Percentiles rank a stretch among this genome's conserved stretches.
phyloP scores from a whole-genome alignment of 129 eudicot genomes.

The Escallonia herrerae region DNA sequence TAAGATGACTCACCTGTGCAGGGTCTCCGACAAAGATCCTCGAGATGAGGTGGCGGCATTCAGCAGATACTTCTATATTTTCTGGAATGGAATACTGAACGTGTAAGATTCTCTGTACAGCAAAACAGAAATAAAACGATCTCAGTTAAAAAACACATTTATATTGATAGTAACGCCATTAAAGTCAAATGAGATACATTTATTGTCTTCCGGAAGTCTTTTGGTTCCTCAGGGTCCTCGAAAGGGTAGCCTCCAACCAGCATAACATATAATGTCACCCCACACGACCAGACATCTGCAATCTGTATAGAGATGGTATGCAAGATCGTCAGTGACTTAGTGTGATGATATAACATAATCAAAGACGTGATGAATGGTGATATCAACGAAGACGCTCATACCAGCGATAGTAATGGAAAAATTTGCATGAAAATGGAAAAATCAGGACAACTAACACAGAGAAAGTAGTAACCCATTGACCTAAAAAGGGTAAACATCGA shows the following conservation, averaged over 20 bases:
- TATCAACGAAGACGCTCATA: too few relatives aligned
- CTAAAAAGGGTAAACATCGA: too few relatives aligned
- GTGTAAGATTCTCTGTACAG: slow-evolving; percentile 60
- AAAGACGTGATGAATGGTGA: too few relatives aligned
- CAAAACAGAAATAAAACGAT: background rate
- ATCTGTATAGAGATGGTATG: slow-evolving; percentile 36
- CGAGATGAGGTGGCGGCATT: slow-evolving; percentile 82
- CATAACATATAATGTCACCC: slow-evolving; percentile 96
- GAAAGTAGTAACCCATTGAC: too few relatives aligned
- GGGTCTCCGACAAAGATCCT: slow-evolving; percentile 92
- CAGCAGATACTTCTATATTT: slow-evolving; percentile 54
- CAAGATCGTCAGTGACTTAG: background rate
- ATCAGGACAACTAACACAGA: too few relatives aligned
- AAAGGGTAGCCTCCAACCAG: slow-evolving; percentile 93
- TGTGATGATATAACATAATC: too few relatives aligned
- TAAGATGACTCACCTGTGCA: slow-evolving; percentile 43
- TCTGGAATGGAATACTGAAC: slow-evolving; percentile 89
- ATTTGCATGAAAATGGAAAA: too few relatives aligned
- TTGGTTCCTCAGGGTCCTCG: slow-evolving; percentile 90
- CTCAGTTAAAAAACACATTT: background rate
- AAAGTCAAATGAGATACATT: slow-evolving; percentile 29
- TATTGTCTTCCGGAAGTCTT: slow-evolving; percentile 84
- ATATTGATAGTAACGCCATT: background rate
- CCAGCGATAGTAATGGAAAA: too few relatives aligned
- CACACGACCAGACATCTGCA: slow-evolving; percentile 99